Evolutionary conservation across 139 green algal species (phyloP), one percentile per base, ranked within the genome.

Genomic region (Coelastrella sp.): DNA sequence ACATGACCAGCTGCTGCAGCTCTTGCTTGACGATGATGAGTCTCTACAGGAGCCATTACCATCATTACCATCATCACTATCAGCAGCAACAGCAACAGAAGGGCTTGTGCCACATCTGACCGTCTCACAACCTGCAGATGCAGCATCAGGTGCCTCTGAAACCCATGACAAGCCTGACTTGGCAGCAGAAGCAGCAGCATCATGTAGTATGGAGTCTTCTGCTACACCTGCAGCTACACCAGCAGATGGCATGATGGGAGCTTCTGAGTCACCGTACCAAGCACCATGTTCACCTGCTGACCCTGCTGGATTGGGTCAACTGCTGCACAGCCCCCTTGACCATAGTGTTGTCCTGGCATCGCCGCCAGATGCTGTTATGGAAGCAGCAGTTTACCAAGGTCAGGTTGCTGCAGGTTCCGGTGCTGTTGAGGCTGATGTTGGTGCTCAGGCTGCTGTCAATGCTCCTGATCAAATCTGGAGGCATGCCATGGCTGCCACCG

Each of bases 171-270:
- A 27, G 2, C 27, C 32, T 40, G 11, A 15, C 6, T 8, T 30
- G 40, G 62, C 62, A 71, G 62, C 62, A n/a, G n/a, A n/a, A 71
- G 62, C 62, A 71, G 62, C 62, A 71, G 62, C 2, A 45, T 27
- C 11, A 17, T 27, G 30, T 41, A 25, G 30, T 5, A 21, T 0
- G 5, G 9, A 25, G 40, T 9, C 27, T 41, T 5, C 62, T 23
- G 62, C n/a, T 41, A 17, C 27, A 5, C 30, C 62, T 41, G 62
- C 23, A 30, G 8, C 59, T 32, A 38, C 62, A 41, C 30, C 62
- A 32, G 27, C 62, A 41, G 11, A 38, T 25, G 40, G 62, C 62
- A 43, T 38, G 30, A 71, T 43, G 62, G 32, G 45, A 57, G 45
- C 62, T n/a, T 41, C 6, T 40, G 13, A 41, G 11, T 21, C 62